Conservation (phyloP, 73 alveolate genomes). For the Paramecium sexaurelia region DNA sequence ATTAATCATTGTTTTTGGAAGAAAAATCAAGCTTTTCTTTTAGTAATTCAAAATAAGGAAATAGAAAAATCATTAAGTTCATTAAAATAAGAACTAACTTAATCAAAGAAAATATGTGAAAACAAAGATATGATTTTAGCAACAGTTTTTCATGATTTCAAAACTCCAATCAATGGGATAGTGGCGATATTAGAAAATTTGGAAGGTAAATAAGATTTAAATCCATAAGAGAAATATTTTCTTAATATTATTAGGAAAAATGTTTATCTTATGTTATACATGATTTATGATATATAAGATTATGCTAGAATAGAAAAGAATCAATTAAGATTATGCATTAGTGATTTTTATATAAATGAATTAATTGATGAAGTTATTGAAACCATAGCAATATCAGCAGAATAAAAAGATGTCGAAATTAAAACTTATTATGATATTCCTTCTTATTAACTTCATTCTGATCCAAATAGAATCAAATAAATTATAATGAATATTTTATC, state of each 20-base stretch:
- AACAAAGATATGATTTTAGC: slow-evolving; percentile 55
- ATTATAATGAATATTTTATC: slow-evolving; percentile 54
- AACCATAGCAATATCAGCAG: not conserved
- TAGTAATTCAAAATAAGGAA: not conserved
- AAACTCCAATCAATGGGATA: slow-evolving; percentile 66
- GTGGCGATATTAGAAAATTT: slow-evolving; percentile 23
- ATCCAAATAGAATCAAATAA: slow-evolving; percentile 64
- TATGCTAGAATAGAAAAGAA: slow-evolving; percentile 53
- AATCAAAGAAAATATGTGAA: not conserved
- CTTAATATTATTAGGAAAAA: slow-evolving; percentile 41
- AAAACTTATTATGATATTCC: not conserved
- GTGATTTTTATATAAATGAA: slow-evolving; percentile 26
- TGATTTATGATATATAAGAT: slow-evolving; percentile 66
- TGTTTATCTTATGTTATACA: slow-evolving; percentile 41
- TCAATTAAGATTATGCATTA: not conserved
- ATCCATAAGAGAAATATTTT: not conserved
- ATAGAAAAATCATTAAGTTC: not conserved
- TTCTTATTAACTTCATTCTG: slow-evolving; percentile 14
- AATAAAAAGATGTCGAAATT: slow-evolving; percentile 43
- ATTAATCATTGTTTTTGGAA: not conserved
- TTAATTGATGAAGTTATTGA: slow-evolving; percentile 42
- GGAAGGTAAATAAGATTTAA: not conserved
- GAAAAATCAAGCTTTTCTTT: not conserved
- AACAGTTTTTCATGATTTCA: slow-evolving; percentile 55
- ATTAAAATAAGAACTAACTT: not conserved